A percentile compares a stretch with the other conserved stretches of the same genome.
Conservation (phyloP, 2,329 filamentous ascomycete species). For the Phoma sp. region DNA sequence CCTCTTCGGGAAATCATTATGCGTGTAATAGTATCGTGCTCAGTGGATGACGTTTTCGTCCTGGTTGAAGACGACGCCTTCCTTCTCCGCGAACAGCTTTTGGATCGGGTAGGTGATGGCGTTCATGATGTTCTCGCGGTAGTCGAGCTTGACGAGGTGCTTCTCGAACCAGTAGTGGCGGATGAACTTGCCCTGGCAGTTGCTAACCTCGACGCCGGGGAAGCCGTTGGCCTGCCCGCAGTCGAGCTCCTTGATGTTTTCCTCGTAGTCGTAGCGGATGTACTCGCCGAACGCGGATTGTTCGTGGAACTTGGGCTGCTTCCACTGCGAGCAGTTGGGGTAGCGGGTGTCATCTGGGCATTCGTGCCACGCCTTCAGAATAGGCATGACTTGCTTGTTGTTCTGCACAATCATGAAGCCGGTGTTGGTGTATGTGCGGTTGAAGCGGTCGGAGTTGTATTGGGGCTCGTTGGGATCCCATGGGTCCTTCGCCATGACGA, state of each 20-base stretch:
- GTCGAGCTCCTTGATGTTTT: constrained; percentile 48
- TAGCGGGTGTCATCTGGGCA: constrained; percentile 49
- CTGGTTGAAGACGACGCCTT: constrained; percentile 37
- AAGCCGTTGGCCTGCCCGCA: constrained; percentile 50
- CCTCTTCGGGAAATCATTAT: constrained; percentile 16
- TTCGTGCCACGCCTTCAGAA: constrained; percentile 59
- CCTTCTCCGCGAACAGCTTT: constrained; percentile 43
- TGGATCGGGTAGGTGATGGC: constrained; percentile 47
- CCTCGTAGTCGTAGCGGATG: constrained; percentile 50
- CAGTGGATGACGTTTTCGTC: constrained; percentile 39
- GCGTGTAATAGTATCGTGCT: constrained; percentile 47
- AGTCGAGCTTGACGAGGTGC: constrained; percentile 42
- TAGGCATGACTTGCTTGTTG: constrained; percentile 56
- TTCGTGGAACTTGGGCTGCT: constrained; percentile 48
- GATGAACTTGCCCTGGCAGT: constrained; percentile 48
- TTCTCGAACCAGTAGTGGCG: constrained; percentile 51
- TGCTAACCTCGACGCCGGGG: constrained; percentile 44
- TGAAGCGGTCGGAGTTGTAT: constrained; percentile 53
- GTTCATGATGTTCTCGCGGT: constrained; percentile 48
- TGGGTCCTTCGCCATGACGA: constrained; percentile 58
- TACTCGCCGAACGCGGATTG: constrained; percentile 51
- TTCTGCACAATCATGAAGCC: constrained; percentile 64
- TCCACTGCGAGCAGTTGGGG: constrained; percentile 48
- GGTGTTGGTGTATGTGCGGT: constrained; percentile 58
- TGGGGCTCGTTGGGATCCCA: constrained; percentile 41